Base-by-base conservation (phyloP, 2,329 filamentous ascomycete genomes). In the Xylaria sp. region DNA sequence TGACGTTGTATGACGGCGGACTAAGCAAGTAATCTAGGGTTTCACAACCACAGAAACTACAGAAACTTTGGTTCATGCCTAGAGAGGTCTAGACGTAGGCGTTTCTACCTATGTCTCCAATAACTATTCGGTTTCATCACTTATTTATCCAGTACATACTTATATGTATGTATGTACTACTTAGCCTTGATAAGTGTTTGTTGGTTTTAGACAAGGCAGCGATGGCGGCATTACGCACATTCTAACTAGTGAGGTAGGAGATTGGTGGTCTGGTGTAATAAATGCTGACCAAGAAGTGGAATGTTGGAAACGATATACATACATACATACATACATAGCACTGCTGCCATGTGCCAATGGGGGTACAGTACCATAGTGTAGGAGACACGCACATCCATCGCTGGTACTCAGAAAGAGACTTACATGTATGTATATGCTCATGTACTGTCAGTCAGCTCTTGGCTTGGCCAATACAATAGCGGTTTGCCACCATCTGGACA, bases 381-480 rank as follows among this genome's bases (percentile, higher is more conserved):
- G 17, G 17, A 19, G 8, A 47, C 5, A 47, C 17, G 19, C 14
- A 19, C 42, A 47, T 47, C 42, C 17, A 47, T 47, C 17, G 19
- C 42, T 19, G 4, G 42, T 47, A 19, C 42, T 17, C 3, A 7
- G 17, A 47, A 17, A 47, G 42, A 47, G 14, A 47, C 14, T 19
- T 7, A 17, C 6, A 47, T n/a, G 6, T 30, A 12, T 12, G 21
- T 32, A 32, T 45, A 21, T 24, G 30, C 11, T 12, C 19, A n/a
- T 42, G 36, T 54, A 32, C 19, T 54, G 45, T 42, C 19, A 51
- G 48, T 51, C 59, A 61, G 60, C 51, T 61, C 48, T 54, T 32
- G 19, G 34, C 48, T 7, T 45, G 24, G 17, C 32, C 14, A 45
- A 61, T 39, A 39, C 19, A n/a, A 21, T 12, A 11, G 14, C 30